These are phyloP conservation scores for Diaporthe australafricana DNA, from an alignment of 2,329 filamentous ascomycete species.

Conservation along the genomic window DNA sequence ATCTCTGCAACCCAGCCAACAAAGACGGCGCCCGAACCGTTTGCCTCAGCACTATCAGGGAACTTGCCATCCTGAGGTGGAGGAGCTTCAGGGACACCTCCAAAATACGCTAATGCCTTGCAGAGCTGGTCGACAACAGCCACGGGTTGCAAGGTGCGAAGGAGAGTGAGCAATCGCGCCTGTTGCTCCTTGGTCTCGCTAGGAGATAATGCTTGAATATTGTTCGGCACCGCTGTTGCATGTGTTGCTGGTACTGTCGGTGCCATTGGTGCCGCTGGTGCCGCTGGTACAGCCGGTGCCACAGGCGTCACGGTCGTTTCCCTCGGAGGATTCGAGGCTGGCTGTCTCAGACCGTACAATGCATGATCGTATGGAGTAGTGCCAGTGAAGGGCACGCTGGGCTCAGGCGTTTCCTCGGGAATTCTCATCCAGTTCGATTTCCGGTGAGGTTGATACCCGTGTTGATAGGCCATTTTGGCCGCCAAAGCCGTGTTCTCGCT, in stretches of 20 bases:
- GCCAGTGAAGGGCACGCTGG: constrained; percentile 33
- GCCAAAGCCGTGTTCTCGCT: constrained; percentile 71
- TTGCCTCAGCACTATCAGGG: constrained; percentile 65
- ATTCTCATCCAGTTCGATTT: constrained; percentile 37
- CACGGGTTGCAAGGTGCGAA: constrained; percentile 66
- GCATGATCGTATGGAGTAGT: constrained; percentile 36
- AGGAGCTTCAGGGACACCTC: constrained; percentile 67
- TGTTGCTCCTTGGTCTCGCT: constrained; percentile 69
- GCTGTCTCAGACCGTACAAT: constrained; percentile 34
- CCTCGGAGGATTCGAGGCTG: constrained; percentile 26
- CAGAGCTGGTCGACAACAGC: constrained; percentile 72
- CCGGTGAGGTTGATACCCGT: constrained; percentile 54
- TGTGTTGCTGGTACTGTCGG: neutral
- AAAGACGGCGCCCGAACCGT: constrained; percentile 68
- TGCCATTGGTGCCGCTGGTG: constrained; percentile 34
- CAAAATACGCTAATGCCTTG: constrained; percentile 73
- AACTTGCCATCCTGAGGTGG: constrained; percentile 63
- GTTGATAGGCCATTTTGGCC: constrained; percentile 65
- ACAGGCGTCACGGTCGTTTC: constrained; percentile 24
- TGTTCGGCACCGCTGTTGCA: constrained; percentile 18
- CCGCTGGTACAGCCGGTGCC: constrained; percentile 36
- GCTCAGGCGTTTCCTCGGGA: constrained; percentile 31
- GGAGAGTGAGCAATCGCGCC: constrained; percentile 66
- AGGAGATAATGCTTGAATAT: constrained; percentile 47
- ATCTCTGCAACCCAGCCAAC: constrained; percentile 74